Base-by-base conservation (phyloP, 148 eudicot genomes). In the Drosera capensis region DNA sequence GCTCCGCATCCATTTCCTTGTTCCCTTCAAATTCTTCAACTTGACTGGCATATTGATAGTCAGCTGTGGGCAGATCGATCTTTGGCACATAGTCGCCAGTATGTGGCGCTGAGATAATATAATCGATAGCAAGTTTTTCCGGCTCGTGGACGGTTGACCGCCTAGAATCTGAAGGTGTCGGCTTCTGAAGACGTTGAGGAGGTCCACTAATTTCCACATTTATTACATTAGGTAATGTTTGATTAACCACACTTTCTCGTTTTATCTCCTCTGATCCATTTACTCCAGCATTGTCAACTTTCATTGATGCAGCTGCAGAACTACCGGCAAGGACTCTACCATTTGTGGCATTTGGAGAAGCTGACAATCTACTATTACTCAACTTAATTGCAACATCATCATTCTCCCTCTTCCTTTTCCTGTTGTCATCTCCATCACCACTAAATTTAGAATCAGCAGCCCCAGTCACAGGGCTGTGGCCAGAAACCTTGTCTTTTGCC, bases 21-120 rank as follows among this genome's bases (percentile, higher is more conserved):
- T 19, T 48, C 24, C 26, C 40, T 25, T 18, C 57, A 19, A 46
- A 23, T 30, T 20, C 43, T 42, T 58, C 41, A 22, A 23, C 43
- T 40, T 63, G 61, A 63, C 37, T 51, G 11, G 35, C 55, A 42
- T 43, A 41, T 30, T 39, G 66, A 15, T 24, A 47, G n/a, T 59
- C 52, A 23, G 30, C 50, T 46, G 51, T 64, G 22, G 56, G 56
- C 56, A 60, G 70, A 43, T 56, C 57, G 15, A 54, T 54, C 31
- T 66, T 57, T 21, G 54, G 57, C 17, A 66, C 65, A 50, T 62
- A 58, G 41, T 52, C 70, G 11, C 46, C 54, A 29, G 56, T 60
- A 56, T 66, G 69, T 41, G 75, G 68, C 42, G 70, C 82, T 53
- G 75, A 54, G 68, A 63, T 66, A 18, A 76, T 69, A 54, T 66